Base-by-base conservation (phyloP, 116 monocot species). In the Zostera marina region DNA sequence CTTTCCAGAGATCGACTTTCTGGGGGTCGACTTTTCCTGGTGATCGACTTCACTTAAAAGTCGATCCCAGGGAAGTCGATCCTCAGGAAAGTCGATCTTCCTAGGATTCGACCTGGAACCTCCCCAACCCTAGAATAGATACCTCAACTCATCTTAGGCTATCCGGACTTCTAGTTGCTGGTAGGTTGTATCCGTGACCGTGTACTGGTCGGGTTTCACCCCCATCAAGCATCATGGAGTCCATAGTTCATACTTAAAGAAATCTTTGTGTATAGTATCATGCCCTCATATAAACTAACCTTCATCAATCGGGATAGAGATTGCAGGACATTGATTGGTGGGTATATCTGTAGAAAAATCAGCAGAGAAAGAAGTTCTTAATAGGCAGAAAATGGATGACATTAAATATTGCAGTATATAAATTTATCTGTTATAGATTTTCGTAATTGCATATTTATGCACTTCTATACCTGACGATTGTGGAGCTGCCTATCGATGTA, bases 261-360 rank as follows among this genome's bases (percentile, higher is more conserved):
- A 13, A 21, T 51, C 49, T 17, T 49, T 10, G 20, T n/a, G n/a
- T n/a, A n/a, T n/a, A n/a, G n/a, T n/a, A n/a, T 13, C 20, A 15
- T 19, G 5, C 32, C 32, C 32, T 32, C 32, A 32, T 51, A 4
- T 15, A 49, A 13, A 17, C 69, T 83, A 44, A 99, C 99, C 99
- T 99, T 99, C 99, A 99, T 99, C 79, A 99, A 66, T 49, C 99
- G 69, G 39, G 98, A 99, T 23, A 99, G 81, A 61, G 98, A 99
- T 52, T 90, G 98, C 60, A 99, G 83, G 41, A 99, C 98, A 66
- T 99, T 99, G 66, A 99, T 99, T 14, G 98, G 98, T 46, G 98
- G 98, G 60, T 98, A 98, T 58, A 98, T 90, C 98, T 98, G 83
- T 9, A 56, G 38, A 8, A 39, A 38, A 26, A 39, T 56, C 13